Evolutionary conservation across 176 grass and related monocot species (phyloP), one percentile per base, ranked within the genome.

Genomic region (Phragmites australis): DNA sequence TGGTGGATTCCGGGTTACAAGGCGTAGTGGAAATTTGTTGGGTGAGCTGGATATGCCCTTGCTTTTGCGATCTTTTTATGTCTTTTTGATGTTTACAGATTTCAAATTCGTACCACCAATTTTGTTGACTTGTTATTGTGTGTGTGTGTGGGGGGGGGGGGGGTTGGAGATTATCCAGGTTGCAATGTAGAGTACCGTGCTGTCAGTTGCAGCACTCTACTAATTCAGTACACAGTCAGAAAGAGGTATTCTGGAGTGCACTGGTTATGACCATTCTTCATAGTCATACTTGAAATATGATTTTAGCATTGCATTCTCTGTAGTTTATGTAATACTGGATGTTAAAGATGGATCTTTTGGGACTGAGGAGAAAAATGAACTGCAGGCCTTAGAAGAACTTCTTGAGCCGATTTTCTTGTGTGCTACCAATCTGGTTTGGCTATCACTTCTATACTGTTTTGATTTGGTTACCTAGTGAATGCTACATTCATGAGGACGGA

Each of bases 181-280:
- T 63, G 44, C 78, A 71, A 69, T 46, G 15, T 62, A 80, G 4
- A 46, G 34, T 54, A 25, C 42, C 12, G 37, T 75, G 19, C 69
- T 79, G 51, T 74, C 53, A 81, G 75, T 31, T 60, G 25, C 76
- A 39, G n/a, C 52, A 72, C 12, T 84, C 53, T 63, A 45, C 61
- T 39, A 4, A 56, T 84, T 29, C n/a, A 75, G 34, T 34, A 50
- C 15, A 63, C 44, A 18, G 62, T 52, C 45, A 89, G 65, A 48
- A 59, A 74, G 69, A 51, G 87, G 87, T 85, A 89, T 14, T 4
- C 25, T 60, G 17, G 25, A 43, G 43, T 53, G 22, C 14, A 52
- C 50, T 50, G 18, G 30, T 58, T 84, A 50, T 43, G 49, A 23
- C 63, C 18, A 49, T 16, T 62, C 31, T 25, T 61, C 27, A 39